Base-by-base conservation (phyloP, 176 grass and related monocot species). In the Elymus sibiricus region DNA sequence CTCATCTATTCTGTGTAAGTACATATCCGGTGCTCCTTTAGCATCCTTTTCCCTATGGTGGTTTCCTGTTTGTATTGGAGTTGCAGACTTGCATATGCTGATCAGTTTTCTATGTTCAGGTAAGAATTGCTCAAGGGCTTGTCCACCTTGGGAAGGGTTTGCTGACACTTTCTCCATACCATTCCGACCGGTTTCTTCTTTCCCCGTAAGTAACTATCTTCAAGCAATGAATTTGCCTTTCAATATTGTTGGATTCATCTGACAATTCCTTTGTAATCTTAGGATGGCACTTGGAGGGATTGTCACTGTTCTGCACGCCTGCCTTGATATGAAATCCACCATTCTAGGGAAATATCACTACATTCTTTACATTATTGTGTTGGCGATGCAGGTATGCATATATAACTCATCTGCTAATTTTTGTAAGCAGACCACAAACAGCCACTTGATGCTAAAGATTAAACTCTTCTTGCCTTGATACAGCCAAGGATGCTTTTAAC, bases 401-500 rank as follows among this genome's bases (percentile, higher is more conserved):
- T 46, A 78, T 76, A 9, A 17, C 68, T 63, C n/a, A 69, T 66
- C 27, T 76, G 42, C n/a, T 1, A 59, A 5, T 66, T 51, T 40
- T 64, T 74, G 10, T 40, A 22, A 88, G 13, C 47, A 10, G 10
- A 77, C 2, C 28, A 22, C 28, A 22, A 53, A 43, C 37, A 83
- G 64, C 15, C 60, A 60, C 78, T 75, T 14, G 44, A 81, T 67
- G 46, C 37, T 31, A 59, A 59, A 76, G 49, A 9, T 69, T 87
- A 64, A 42, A 51, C 68, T n/a, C 13, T 82, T 43, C 66, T 39
- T 90, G 12, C 21, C 21, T 29, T 51, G 7, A 19, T 93, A 80
- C 85, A 99, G 97, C 97, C 97, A 24, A 96, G 97, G 47, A 99
- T 99, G 97, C 86, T 99, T 69, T 82, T 99, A 82, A 99, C 97